Conservation (phyloP, 257 asterid species). For the Thymus mandschuricus region DNA sequence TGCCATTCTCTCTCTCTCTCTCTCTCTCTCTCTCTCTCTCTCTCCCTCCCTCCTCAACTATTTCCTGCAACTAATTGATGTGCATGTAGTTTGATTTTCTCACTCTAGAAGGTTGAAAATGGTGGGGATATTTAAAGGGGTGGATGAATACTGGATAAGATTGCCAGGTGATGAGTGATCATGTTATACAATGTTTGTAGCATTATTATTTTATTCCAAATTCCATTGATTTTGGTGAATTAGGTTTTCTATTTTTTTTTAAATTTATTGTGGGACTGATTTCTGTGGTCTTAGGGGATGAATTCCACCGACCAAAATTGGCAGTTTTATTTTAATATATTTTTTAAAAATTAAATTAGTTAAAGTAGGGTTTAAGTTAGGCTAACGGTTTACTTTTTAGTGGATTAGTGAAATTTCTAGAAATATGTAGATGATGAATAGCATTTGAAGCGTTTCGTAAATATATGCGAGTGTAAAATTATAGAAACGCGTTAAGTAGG, state of each 20-base stretch:
- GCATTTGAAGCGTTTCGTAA: too few species aligned
- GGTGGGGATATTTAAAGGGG: slow-evolving; percentile 35
- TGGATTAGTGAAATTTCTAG: not conserved
- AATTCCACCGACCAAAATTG: slow-evolving; percentile 24
- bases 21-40: not conserved
- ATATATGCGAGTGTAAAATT: too few species aligned
- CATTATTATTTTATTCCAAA: slow-evolving; percentile 10
- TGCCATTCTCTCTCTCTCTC: slow-evolving; percentile 45
- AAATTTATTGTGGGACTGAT: not conserved
- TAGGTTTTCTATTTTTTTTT: not conserved
- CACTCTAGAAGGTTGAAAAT: slow-evolving; percentile 2
- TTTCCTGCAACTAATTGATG: too few species aligned
- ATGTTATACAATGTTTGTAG: not conserved
- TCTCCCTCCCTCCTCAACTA: not conserved
- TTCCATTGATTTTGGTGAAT: too few species aligned
- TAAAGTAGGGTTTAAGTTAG: slow-evolving; percentile 2
- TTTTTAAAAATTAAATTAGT: not conserved
- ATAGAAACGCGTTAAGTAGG: too few species aligned
- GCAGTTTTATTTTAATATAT: not conserved
- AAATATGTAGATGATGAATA: not conserved
- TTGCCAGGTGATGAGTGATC: slow-evolving; percentile 37
- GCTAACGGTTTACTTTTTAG: not conserved
- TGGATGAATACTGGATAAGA: slow-evolving; percentile 44
- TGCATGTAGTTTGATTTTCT: not conserved
- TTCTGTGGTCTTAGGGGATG: slow-evolving; percentile 14